A percentile compares a stretch with the other conserved stretches of the same genome.
Evolutionary conservation across 306 rosid genomes (phyloP).

Genomic region (Dryas alaskensis): DNA sequence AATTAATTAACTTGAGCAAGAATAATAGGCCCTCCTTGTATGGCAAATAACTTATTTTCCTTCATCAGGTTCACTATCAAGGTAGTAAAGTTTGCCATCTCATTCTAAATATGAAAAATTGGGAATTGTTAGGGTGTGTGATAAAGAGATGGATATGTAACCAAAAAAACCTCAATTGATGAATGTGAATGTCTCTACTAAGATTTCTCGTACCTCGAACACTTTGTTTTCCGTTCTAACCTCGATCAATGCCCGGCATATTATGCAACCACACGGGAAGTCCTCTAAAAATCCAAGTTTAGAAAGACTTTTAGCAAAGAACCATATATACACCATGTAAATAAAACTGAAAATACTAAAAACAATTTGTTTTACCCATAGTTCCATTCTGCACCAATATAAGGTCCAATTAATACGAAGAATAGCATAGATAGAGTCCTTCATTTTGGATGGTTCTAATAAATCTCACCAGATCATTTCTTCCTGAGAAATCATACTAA

Average conservation of each 20-base stretch:
- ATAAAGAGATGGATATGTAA: neutral
- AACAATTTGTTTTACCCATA: constrained; percentile 23
- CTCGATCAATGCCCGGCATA: constrained; percentile 28
- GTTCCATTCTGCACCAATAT: constrained; percentile 52
- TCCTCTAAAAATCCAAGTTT: constrained; percentile 24
- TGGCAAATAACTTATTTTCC: constrained; percentile 32
- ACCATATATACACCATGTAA: neutral
- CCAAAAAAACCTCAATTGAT: neutral
- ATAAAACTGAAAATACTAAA: no score
- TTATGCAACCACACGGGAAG: constrained; percentile 54
- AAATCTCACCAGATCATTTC: constrained; percentile 28
- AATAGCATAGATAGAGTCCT: constrained; percentile 25
- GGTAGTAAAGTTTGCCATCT: constrained; percentile 31
- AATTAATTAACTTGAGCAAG: constrained; percentile 31
- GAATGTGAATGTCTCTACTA: no score
- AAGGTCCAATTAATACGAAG: constrained; percentile 51
- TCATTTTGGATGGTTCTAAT: constrained; percentile 27
- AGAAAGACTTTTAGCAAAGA: no score
- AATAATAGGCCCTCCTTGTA: constrained; percentile 48
- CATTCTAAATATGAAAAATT: neutral
- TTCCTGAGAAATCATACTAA: constrained; percentile 45
- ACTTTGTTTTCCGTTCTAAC: constrained; percentile 34
- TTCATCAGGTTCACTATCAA: constrained; percentile 29
- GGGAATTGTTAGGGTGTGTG: no score
- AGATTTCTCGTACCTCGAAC: constrained; percentile 22